Evolutionary conservation across 805 yeast species (phyloP), one percentile per base, ranked within the genome.

Genomic region (Diddensiella santjacobensis): DNA sequence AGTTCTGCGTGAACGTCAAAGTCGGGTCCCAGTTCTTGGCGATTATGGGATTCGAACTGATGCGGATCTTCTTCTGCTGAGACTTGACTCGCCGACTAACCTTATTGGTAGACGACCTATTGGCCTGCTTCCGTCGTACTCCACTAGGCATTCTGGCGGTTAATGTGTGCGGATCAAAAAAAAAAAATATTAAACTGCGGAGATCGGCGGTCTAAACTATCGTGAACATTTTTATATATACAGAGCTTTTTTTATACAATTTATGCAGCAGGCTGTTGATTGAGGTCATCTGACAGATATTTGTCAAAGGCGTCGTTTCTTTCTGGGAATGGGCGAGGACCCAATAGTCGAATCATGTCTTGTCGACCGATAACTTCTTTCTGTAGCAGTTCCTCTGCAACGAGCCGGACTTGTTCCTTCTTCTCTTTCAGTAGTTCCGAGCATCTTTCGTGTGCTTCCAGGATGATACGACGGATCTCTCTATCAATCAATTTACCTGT

Each of bases 21-120:
- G 78, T 76, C 50, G 81, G 77, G 67, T 93, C 96, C 99, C 99
- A 93, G 65, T 89, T 78, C 29, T 80, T 86, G 3, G 88, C 95
- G 53, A 93, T 85, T 53, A 93, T 78, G 1, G 95, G 86, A 62
- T 88, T 87, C 0, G 86, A 74, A 42, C 74, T 74, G 26, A 86
- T 79, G 52, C 80, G 80, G 50, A 83, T 71, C 56, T 82, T 75
- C 62, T 84, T 77, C 58, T 81, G 83, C 59, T 77, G 80, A 60
- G 85, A 90, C 63, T 87, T 87, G 42, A 64, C 65, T 55, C 81
- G 75, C 65, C 93, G 77, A 24, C 93, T 80, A 57, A 77, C 79
- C 68, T 85, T 87, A 57, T 73, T 71, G 53, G 81, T 77, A 49
- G 87, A 77, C 33, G 91, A 80, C 55, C 84, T 79, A 47, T 81